These are phyloP conservation scores for Botryotinia convoluta DNA, from an alignment of 2,329 filamentous ascomycete genomes.

Conservation along the genomic window DNA sequence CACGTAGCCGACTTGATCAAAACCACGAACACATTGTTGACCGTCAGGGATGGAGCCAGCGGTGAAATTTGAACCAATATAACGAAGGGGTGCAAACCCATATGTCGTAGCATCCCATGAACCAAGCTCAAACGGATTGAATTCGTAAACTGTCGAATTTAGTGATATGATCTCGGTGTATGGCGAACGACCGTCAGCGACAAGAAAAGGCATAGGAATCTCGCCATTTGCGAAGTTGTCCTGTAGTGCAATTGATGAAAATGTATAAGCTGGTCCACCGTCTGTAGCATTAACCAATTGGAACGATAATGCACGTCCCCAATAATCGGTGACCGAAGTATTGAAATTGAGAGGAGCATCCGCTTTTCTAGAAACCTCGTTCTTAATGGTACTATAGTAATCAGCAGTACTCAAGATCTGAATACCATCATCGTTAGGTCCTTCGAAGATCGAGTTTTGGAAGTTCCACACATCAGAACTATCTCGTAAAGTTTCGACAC, in stretches of 20 bases:
- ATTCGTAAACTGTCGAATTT: slow-evolving; percentile 76
- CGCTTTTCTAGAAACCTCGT: slow-evolving; percentile 58
- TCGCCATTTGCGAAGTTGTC: slow-evolving; percentile 60
- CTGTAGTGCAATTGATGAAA: slow-evolving; percentile 70
- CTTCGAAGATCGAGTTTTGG: slow-evolving; percentile 58
- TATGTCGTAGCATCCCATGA: slow-evolving; percentile 70
- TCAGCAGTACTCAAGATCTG: slow-evolving; percentile 53
- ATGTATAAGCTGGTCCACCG: slow-evolving; percentile 76
- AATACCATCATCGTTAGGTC: slow-evolving; percentile 50
- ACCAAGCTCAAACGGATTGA: slow-evolving; percentile 78
- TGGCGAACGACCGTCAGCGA: slow-evolving; percentile 65
- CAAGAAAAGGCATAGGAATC: slow-evolving; percentile 70
- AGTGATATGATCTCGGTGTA: slow-evolving; percentile 58
- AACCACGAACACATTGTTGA: slow-evolving; percentile 68
- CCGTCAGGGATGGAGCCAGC: slow-evolving; percentile 55
- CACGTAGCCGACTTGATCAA: slow-evolving; percentile 78
- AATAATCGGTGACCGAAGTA: slow-evolving; percentile 81
- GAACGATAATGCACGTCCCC: slow-evolving; percentile 81
- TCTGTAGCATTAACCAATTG: slow-evolving; percentile 75
- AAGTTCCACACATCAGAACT: slow-evolving; percentile 59
- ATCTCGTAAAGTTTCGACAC: slow-evolving; percentile 56
- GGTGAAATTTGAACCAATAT: slow-evolving; percentile 70
- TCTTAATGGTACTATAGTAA: slow-evolving; percentile 61
- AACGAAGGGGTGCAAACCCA: slow-evolving; percentile 69
- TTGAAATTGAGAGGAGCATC: slow-evolving; percentile 65